Conservation (phyloP, 495 filamentous ascomycete genomes). For the Tuber magnatum region DNA sequence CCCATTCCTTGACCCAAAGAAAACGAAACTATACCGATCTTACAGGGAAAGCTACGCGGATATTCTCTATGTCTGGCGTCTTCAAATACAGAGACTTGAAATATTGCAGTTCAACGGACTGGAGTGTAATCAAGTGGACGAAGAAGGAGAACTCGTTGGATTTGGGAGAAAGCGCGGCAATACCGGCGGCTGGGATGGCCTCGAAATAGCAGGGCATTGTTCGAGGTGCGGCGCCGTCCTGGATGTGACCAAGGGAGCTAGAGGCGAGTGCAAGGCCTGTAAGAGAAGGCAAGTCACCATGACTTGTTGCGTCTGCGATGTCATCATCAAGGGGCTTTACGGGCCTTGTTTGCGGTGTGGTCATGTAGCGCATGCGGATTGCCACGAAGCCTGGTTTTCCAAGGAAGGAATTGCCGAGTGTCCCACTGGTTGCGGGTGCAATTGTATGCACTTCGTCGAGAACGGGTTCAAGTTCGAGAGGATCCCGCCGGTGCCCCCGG, state of each 20-base stretch:
- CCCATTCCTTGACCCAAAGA: constrained; percentile 61
- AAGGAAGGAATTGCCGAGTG: constrained; percentile 36
- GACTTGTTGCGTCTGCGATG: constrained; percentile 54
- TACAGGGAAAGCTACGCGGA: constrained; percentile 78
- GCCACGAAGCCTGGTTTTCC: constrained; percentile 47
- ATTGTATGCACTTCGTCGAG: constrained; percentile 39
- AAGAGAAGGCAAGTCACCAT: constrained; percentile 51
- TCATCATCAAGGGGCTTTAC: constrained; percentile 53
- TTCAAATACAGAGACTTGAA: constrained; percentile 66
- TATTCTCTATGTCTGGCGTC: constrained; percentile 72
- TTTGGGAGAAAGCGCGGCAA: constrained; percentile 46
- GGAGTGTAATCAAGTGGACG: constrained; percentile 42
- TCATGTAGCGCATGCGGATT: constrained; percentile 55
- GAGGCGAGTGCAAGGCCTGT: constrained; percentile 51
- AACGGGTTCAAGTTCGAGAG: constrained; percentile 32
- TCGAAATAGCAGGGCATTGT: constrained; percentile 56
- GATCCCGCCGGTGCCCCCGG: constrained; percentile 8
- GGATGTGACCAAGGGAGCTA: constrained; percentile 46
- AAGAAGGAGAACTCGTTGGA: constrained; percentile 34
- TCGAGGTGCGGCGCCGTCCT: constrained; percentile 51
- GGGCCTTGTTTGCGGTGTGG: constrained; percentile 55
- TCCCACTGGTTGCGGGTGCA: constrained; percentile 45
- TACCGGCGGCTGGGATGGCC: constrained; percentile 46
- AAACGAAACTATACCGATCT: constrained; percentile 53
- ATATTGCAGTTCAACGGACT: constrained; percentile 74